Percentiles rank a stretch among this genome's conserved stretches.
These are phyloP conservation scores for Cercophora scortea DNA, from an alignment of 495 filamentous ascomycete genomes.

Conservation along the genomic window DNA sequence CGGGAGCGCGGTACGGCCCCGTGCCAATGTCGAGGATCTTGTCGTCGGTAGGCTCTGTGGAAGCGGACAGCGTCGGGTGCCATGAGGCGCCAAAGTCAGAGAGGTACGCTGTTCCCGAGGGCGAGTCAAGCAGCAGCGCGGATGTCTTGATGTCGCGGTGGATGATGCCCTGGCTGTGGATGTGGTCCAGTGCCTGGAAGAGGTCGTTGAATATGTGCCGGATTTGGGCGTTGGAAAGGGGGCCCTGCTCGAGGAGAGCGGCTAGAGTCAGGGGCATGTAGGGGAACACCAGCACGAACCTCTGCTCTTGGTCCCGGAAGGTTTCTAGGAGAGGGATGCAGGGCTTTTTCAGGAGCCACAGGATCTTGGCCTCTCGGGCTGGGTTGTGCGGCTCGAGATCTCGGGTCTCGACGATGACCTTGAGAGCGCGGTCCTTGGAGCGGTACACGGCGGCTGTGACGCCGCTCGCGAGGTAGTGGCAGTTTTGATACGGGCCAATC, in stretches of 20 bases:
- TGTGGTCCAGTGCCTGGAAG: conserved; percentile 61
- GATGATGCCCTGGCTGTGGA: conserved; percentile 70
- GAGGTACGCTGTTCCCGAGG: conserved; percentile 63
- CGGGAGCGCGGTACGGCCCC: conserved; percentile 81
- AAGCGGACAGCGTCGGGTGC: conserved; percentile 49
- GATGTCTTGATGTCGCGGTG: conserved; percentile 93
- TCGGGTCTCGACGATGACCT: conserved; percentile 69
- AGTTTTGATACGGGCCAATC: conserved; percentile 66
- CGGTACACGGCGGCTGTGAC: conserved; percentile 76
- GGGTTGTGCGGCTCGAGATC: conserved; percentile 75
- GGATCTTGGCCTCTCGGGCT: conserved; percentile 65
- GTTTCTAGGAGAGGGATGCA: conserved; percentile 60
- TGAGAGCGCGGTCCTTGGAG: conserved; percentile 60
- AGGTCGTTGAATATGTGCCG: conserved; percentile 52
- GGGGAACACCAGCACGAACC: conserved; percentile 74
- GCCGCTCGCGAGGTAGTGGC: conserved; percentile 63
- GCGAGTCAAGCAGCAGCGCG: conserved; percentile 67
- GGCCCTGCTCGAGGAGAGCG: conserved; percentile 43
- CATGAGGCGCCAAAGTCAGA: conserved; percentile 92
- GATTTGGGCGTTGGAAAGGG: conserved; percentile 35
- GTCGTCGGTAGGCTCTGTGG: conserved; percentile 52
- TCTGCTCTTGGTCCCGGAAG: conserved; percentile 62
- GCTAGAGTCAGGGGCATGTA: conserved; percentile 69
- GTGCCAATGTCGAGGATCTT: conserved; percentile 95
- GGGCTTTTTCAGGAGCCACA: conserved; percentile 41